Base-by-base conservation (phyloP, 2,329 filamentous ascomycete genomes). In the Aphanoascus verrucosus region DNA sequence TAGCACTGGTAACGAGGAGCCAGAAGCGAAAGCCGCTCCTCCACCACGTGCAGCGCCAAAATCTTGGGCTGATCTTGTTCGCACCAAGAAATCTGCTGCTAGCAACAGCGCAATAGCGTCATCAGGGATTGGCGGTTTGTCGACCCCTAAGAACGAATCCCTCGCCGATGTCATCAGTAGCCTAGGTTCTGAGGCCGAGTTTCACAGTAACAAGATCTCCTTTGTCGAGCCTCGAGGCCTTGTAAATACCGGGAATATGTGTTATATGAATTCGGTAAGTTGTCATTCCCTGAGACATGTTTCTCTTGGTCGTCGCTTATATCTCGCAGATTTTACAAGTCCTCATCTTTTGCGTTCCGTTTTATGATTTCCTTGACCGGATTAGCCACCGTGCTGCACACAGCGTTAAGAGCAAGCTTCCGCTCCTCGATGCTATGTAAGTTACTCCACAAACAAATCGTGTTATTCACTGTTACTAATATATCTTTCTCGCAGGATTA, bases 201-300 rank as follows among this genome's bases (percentile, higher is more conserved):
- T 77, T 55, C 71, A 74, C 58, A 67, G 69, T 37, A 73, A 79
- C 32, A 87, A 85, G 62, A 74, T 91, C 60, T 77, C 85, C 15
- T 96, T 96, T 64, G 77, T 98, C 49, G 88, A 97, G 71, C 93
- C 93, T 49, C 82, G 91, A 60, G 93, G 93, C 47, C 79, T 98
- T 64, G 86, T 95, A 61, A 98, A 98, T 71, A 94, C 91, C 40
- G 93, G 93, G 48, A 97, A 98, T 67, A 94, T 97, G 87, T 98
- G 93, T 72, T 98, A 98, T 72, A 97, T 98, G 93, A 98, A 97
- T 75, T 96, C 93, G 58, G 91, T 95, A 77, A 73, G 87, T 74
- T n/a, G 3, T 15, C 11, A 31, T 37, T 6, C 6, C 40, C 41
- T 6, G 3, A 31, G 8, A 8, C 12, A 2, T 51, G 35, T 9